Percentiles rank a stretch among this genome's conserved stretches.
phyloP scores from a whole-genome alignment of 1,284 basidiomycete species.

The Heliocybe sulcata region DNA sequence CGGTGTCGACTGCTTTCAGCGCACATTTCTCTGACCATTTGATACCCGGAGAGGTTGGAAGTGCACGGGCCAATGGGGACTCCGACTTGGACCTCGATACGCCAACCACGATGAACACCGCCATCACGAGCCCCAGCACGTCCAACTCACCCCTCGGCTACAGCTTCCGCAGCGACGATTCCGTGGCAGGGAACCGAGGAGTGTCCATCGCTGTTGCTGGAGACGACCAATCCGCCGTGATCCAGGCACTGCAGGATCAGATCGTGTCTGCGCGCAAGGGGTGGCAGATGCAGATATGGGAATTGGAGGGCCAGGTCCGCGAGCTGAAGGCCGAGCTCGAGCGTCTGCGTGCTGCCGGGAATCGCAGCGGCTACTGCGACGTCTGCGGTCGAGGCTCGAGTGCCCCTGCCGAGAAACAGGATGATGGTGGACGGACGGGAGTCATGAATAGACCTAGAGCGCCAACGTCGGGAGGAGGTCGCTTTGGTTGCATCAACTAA shows the following conservation, averaged over 20 bases:
- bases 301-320: conserved; percentile 65
- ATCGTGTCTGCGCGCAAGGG: conserved; percentile 47
- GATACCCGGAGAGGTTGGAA: conserved; percentile 18
- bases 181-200: conserved; percentile 1
- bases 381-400: conserved; percentile 46
- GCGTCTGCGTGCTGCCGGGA: conserved; percentile 35
- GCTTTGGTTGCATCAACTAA: conserved; percentile 14
- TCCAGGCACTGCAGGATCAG: conserved; percentile 56
- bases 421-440: conserved; percentile 21
- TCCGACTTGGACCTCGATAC: conserved; percentile 39
- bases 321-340: conserved; percentile 64
- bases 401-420: neutral
- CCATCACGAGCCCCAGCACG: conserved; percentile 31
- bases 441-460: conserved; percentile 65
- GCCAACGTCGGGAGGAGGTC: conserved; percentile 16
- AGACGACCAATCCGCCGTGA: conserved; percentile 39
- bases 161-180: conserved; percentile 16
- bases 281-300: conserved; percentile 68
- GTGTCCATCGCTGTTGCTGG: conserved; percentile 17
- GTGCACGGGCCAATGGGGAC: conserved; percentile 15
- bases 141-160: conserved; percentile 49
- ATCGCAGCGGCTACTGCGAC: conserved; percentile 41
- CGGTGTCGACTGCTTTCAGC: conserved; percentile 71
- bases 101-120: conserved; percentile 25
- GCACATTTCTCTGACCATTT: conserved; percentile 62